Percentiles rank a stretch among this genome's conserved stretches.
phyloP scores from a whole-genome alignment of 2,329 filamentous ascomycete species.

The Colletotrichum brevisporum region DNA sequence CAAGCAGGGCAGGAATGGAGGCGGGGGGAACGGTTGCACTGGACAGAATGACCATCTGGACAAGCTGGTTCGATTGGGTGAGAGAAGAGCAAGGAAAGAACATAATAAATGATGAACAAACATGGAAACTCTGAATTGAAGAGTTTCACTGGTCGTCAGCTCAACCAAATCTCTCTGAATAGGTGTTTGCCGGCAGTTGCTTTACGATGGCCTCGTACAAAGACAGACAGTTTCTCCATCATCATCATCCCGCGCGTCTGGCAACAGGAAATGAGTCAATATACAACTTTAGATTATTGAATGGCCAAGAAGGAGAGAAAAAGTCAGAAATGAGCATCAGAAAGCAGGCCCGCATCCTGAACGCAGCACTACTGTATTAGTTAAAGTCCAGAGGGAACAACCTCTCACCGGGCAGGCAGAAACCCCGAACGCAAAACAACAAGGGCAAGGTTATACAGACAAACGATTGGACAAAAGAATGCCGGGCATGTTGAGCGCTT shows the following conservation, averaged over 20 bases:
- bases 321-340: too few species aligned
- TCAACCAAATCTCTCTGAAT: not conserved
- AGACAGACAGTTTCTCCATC: too few species aligned
- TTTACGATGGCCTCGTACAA: not conserved
- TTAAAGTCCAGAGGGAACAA: not conserved
- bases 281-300: too few species aligned
- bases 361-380: too few species aligned
- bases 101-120: too few species aligned
- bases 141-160: not conserved
- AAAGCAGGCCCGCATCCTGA: too few species aligned
- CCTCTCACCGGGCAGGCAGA: constrained; percentile 18
- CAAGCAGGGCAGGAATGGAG: constrained; percentile 2
- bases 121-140: not conserved
- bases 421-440: not conserved
- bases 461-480: too few species aligned
- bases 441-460: not conserved
- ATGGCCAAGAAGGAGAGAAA: not conserved
- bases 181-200: not conserved
- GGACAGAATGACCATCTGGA: not conserved
- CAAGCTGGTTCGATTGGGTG: constrained; percentile 3
- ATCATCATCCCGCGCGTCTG: not conserved
- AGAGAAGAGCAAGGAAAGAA: not conserved
- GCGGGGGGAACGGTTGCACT: constrained; percentile 7
- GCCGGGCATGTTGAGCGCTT: too few species aligned
- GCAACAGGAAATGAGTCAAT: too few species aligned